A percentile compares a stretch with the other conserved stretches of the same genome.
Conservation (phyloP, 257 asterid genomes). For the Solanum tarijense region DNA sequence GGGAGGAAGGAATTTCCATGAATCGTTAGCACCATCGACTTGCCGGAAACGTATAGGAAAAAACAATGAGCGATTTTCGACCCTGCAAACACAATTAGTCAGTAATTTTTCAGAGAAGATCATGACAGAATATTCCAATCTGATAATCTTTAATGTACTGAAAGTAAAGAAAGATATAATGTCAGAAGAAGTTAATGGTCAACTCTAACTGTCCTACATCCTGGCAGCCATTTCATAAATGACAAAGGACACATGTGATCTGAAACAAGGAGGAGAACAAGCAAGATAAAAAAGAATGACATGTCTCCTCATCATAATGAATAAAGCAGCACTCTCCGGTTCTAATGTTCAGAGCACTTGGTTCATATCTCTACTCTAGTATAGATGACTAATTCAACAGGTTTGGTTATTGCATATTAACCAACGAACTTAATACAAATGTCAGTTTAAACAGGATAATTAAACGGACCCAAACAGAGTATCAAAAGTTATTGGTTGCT, state of each 20-base stretch:
- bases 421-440: not conserved
- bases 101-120: slow-evolving; percentile 3
- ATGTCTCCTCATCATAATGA: not conserved
- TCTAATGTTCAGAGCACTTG: not conserved
- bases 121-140: not conserved
- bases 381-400: not conserved
- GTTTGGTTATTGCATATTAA: not conserved
- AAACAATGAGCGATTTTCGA: slow-evolving; percentile 80
- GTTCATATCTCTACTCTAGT: not conserved
- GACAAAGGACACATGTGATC: not conserved
- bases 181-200: not conserved
- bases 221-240: not conserved
- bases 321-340: not conserved
- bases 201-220: not conserved
- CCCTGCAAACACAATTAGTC: slow-evolving; percentile 41
- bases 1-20: slow-evolving; percentile 79
- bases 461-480: not conserved
- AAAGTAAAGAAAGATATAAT: not conserved
- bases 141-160: not conserved
- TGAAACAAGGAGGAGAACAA: not conserved
- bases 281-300: not conserved
- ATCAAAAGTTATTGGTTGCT: not conserved
- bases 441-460: not conserved
- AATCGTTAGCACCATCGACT: slow-evolving; percentile 58
- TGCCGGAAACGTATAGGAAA: slow-evolving; percentile 82